Evolutionary conservation across 176 grass and related monocot genomes (phyloP).

Genomic region (Oryza longistaminata): DNA sequence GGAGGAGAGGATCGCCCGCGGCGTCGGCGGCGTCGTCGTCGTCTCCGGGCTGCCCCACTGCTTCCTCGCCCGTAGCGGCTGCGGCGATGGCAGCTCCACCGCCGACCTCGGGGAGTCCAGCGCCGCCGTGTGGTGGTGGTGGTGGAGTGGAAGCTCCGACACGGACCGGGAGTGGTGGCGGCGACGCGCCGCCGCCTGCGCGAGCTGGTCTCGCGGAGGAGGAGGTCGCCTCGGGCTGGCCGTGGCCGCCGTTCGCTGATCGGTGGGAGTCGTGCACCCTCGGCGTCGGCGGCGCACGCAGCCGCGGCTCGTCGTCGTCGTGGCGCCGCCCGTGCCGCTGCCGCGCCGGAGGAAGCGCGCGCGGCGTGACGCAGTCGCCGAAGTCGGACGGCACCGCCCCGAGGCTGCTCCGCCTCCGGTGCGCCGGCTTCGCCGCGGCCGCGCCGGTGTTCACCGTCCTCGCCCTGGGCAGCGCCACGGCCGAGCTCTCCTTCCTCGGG

Average conservation of each 20-base stretch:
- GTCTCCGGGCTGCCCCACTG: slow-evolving; percentile 49
- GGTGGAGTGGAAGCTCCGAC: slow-evolving; percentile 35
- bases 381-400: background rate
- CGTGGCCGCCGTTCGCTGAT: slow-evolving; percentile 7
- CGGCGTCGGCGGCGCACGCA: background rate
- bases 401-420: slow-evolving; percentile 45
- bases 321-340: slow-evolving; percentile 38
- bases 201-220: background rate
- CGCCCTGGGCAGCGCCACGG: slow-evolving; percentile 10
- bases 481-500: slow-evolving; percentile 25
- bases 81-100: background rate
- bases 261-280: slow-evolving; percentile 40
- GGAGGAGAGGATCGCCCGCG: slow-evolving; percentile 22
- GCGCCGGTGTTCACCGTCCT: background rate
- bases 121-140: background rate
- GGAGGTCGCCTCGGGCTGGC: slow-evolving; percentile 15
- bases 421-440: background rate
- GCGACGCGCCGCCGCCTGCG: background rate
- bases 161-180: slow-evolving; percentile 32
- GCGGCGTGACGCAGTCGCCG: slow-evolving; percentile 28
- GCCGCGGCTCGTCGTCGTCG: background rate
- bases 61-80: slow-evolving; percentile 31
- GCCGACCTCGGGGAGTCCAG: background rate
- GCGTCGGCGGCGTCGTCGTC: background rate
- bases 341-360: slow-evolving; percentile 55